Evolutionary conservation across 352 stramenopile species (phyloP).

Genomic region (Plasmopara halstedii): DNA sequence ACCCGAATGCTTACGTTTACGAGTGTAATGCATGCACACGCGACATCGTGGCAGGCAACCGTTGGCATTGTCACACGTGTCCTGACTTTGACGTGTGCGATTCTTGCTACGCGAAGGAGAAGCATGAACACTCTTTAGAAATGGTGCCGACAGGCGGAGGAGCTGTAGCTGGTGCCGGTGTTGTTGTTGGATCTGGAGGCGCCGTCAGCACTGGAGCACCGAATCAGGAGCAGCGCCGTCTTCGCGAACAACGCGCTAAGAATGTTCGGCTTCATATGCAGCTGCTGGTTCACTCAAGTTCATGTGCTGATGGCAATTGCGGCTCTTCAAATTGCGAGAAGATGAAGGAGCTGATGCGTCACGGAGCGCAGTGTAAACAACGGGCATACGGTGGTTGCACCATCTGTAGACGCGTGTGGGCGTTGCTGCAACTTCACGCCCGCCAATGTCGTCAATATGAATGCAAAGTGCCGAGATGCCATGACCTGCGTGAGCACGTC

Average conservation of each 20-base stretch:
- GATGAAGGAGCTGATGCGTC: conserved; percentile 98
- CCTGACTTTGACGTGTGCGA: conserved; percentile 88
- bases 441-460: conserved; percentile 91
- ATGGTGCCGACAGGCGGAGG: conserved; percentile 69
- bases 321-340: conserved; percentile 96
- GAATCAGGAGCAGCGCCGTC: conserved; percentile 54
- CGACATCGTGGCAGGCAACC: conserved; percentile 77
- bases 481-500: conserved; percentile 93
- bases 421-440: conserved; percentile 95
- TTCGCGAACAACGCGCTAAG: conserved; percentile 85
- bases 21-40: conserved; percentile 80
- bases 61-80: conserved; percentile 86
- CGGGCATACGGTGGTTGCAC: conserved; percentile 90
- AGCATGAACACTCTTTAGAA: conserved; percentile 70
- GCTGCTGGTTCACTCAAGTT: conserved; percentile 94
- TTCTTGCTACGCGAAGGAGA: conserved; percentile 78
- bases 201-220: conserved; percentile 21
- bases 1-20: conserved; percentile 82
- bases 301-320: conserved; percentile 89
- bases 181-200: conserved; percentile 12
- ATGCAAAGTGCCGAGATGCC: conserved; percentile 95
- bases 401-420: conserved; percentile 96
- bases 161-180: conserved; percentile 5
- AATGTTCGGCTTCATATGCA: conserved; percentile 98
- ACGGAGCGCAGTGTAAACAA: conserved; percentile 91